Conservation (phyloP, 179 eudicot genomes). For the Drosera spatulata region DNA sequence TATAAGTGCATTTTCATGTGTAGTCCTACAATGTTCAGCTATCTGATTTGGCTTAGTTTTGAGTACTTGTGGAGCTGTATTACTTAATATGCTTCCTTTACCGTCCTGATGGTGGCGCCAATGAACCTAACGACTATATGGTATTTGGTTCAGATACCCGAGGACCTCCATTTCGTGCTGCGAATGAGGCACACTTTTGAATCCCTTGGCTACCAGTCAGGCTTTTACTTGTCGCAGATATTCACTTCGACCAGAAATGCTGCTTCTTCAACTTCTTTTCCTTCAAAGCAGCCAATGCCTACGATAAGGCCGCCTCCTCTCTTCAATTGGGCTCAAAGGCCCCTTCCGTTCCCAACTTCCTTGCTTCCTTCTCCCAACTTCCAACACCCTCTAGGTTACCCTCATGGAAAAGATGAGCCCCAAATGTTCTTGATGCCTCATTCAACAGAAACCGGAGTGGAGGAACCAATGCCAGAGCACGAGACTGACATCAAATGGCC, state of each 20-base stretch:
- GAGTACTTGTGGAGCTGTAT: not conserved
- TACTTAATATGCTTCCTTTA: not conserved
- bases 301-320: slow-evolving; percentile 52
- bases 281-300: slow-evolving; percentile 46
- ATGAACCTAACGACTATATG: not conserved
- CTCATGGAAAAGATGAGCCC: slow-evolving; percentile 58
- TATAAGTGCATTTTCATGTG: not conserved
- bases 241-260: slow-evolving; percentile 65
- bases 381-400: slow-evolving; percentile 46
- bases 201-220: slow-evolving; percentile 91
- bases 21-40: not conserved
- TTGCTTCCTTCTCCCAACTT: slow-evolving; percentile 47
- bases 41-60: not conserved
- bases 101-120: too few relatives aligned
- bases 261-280: slow-evolving; percentile 33
- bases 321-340: slow-evolving; percentile 73
- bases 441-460: slow-evolving; percentile 47
- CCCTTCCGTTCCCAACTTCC: slow-evolving; percentile 27
- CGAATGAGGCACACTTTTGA: slow-evolving; percentile 97
- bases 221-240: slow-evolving; percentile 81
- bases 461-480: slow-evolving; percentile 63
- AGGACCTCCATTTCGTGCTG: slow-evolving; percentile 93
- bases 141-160: slow-evolving; percentile 57
- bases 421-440: slow-evolving; percentile 79
- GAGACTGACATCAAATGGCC: slow-evolving; percentile 93